phyloP scores from a whole-genome alignment of 768 basidiomycete genomes.

The Clitopilus passeckerianus region DNA sequence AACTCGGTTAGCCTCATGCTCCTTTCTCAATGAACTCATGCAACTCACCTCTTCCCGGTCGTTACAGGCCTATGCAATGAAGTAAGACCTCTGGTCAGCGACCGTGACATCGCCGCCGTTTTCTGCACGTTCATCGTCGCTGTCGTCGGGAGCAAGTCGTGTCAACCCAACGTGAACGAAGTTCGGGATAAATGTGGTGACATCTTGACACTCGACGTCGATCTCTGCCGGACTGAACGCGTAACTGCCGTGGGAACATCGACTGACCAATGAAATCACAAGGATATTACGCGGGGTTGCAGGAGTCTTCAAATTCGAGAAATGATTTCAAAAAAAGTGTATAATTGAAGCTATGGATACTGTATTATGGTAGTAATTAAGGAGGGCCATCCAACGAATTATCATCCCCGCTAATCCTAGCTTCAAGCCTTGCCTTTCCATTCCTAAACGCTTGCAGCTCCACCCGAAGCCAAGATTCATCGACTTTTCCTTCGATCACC shows the following conservation, averaged over 20 bases:
- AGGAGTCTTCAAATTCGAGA: neutral
- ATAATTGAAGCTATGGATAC: too few species aligned
- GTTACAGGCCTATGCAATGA: neutral
- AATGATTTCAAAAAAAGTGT: too few species aligned
- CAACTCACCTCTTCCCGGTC: neutral
- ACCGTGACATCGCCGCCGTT: neutral
- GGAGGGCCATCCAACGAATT: too few species aligned
- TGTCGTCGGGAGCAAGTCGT: neutral
- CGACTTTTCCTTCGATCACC: too few species aligned
- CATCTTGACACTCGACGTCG: neutral
- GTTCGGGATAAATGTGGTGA: neutral
- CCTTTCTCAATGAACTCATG: slow-evolving; percentile 6
- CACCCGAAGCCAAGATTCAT: too few species aligned
- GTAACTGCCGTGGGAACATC: neutral
- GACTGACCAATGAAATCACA: neutral
- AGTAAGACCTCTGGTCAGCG: neutral
- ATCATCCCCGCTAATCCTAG: too few species aligned
- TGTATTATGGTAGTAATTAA: too few species aligned
- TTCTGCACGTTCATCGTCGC: neutral
- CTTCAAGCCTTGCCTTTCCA: too few species aligned
- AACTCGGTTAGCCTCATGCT: neutral
- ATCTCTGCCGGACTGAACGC: neutral
- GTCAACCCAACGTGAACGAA: neutral
- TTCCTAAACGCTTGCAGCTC: too few species aligned
- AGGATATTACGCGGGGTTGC: neutral